phyloP scores from a whole-genome alignment of 2,329 filamentous ascomycete genomes.

The Allantophomopsis cytisporea region DNA sequence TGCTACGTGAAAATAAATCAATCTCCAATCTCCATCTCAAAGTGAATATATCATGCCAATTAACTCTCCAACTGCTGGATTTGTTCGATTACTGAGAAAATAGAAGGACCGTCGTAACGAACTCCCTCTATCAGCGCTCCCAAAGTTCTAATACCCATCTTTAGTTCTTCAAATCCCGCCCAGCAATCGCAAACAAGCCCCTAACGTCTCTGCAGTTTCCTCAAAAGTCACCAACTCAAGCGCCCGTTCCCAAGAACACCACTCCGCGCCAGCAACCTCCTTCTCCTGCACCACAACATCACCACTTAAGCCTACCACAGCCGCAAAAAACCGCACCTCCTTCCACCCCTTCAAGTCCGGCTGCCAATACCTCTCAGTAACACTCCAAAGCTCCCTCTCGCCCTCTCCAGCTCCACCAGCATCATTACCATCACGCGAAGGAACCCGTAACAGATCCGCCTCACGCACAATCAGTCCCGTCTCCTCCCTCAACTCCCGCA shows the following conservation, averaged over 20 bases:
- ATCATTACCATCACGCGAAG: background rate
- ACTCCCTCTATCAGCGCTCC: no score
- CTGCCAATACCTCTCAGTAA: slow-evolving; percentile 4
- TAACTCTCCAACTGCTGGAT: no score
- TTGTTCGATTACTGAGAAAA: no score
- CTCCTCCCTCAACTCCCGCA: slow-evolving; percentile 8
- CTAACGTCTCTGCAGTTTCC: slow-evolving; percentile 6
- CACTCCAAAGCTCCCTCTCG: no score
- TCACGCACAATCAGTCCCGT: slow-evolving; percentile 3
- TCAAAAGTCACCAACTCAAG: slow-evolving; percentile 3
- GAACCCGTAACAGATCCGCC: slow-evolving; percentile 1
- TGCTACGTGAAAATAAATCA: no score
- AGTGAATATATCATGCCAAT: no score
- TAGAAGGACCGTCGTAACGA: no score
- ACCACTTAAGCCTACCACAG: slow-evolving; percentile 3
- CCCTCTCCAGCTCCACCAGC: no score
- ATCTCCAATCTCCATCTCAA: no score
- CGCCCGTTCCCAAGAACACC: slow-evolving; percentile 8
- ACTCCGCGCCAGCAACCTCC: slow-evolving; percentile 7
- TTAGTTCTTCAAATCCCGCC: background rate
- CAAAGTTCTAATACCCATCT: no score
- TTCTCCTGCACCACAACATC: slow-evolving; percentile 7
- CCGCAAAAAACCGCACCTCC: slow-evolving; percentile 6
- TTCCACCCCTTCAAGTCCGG: slow-evolving; percentile 6
- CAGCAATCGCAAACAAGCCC: slow-evolving; percentile 1